A percentile compares a stretch with the other conserved stretches of the same genome.
Evolutionary conservation across 2,329 filamentous ascomycete genomes (phyloP).

Genomic region (Botrytis cinerea): DNA sequence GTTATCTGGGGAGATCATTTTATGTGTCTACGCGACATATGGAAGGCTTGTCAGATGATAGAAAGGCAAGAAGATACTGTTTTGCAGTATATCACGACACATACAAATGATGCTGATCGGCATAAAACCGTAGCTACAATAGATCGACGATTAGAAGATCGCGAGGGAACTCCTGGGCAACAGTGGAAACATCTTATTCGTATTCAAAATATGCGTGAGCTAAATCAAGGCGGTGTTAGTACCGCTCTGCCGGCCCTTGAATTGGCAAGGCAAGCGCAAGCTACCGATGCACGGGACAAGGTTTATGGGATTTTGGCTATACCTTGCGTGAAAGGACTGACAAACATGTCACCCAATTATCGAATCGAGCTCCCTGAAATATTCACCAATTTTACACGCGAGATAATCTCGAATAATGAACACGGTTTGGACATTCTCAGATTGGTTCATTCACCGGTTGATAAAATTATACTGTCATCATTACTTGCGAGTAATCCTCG

Average conservation of each 20-base stretch:
- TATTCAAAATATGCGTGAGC: slow-evolving; percentile 17
- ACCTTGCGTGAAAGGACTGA: slow-evolving; percentile 18
- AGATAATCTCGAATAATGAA: slow-evolving; percentile 20
- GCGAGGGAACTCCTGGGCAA: slow-evolving; percentile 18
- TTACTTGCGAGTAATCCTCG: background rate
- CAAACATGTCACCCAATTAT: slow-evolving; percentile 11
- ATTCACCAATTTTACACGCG: slow-evolving; percentile 14
- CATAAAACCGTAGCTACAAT: slow-evolving; percentile 1
- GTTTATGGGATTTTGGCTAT: slow-evolving; percentile 23
- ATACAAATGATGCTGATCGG: background rate
- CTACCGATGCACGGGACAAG: slow-evolving; percentile 23
- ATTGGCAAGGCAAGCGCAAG: slow-evolving; percentile 20
- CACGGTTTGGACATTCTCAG: slow-evolving; percentile 21
- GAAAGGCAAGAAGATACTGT: slow-evolving; percentile 16
- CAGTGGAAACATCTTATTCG: slow-evolving; percentile 24
- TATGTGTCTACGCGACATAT: slow-evolving; percentile 17
- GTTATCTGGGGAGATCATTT: slow-evolving; percentile 15
- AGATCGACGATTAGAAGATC: slow-evolving; percentile 17
- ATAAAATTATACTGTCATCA: slow-evolving; percentile 9
- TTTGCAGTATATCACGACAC: slow-evolving; percentile 11
- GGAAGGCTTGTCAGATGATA: slow-evolving; percentile 19
- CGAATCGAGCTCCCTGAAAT: slow-evolving; percentile 14
- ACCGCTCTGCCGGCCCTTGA: slow-evolving; percentile 14
- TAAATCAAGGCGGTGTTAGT: background rate
- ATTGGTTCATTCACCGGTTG: slow-evolving; percentile 10